These are phyloP conservation scores for Podospora comata DNA, from an alignment of 495 filamentous ascomycete genomes.

Conservation along the genomic window DNA sequence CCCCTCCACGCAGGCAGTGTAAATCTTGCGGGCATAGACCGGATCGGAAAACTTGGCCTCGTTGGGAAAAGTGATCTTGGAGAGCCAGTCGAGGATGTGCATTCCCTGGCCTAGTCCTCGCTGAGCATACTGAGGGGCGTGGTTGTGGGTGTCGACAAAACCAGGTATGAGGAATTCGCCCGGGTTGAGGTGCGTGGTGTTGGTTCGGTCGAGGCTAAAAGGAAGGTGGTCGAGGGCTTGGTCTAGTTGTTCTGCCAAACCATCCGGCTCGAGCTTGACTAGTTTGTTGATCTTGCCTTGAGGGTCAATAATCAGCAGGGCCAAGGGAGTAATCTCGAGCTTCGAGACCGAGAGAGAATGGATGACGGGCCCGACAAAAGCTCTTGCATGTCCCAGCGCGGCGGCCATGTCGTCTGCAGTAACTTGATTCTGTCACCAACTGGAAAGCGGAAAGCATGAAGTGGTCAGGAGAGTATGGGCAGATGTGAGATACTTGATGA, in stretches of 20 bases:
- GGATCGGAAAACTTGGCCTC: slow-evolving; percentile 57
- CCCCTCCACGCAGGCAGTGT: slow-evolving; percentile 52
- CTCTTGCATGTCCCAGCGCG: too few relatives aligned
- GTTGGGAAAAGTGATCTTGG: slow-evolving; percentile 59
- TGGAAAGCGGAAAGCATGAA: too few relatives aligned
- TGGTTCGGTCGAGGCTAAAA: slow-evolving; percentile 13
- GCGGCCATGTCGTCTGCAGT: too few relatives aligned
- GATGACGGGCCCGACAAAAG: slow-evolving; percentile 48
- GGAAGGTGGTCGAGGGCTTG: slow-evolving; percentile 17
- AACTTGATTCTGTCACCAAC: too few relatives aligned
- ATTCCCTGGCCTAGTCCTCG: slow-evolving; percentile 58
- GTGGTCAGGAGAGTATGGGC: too few relatives aligned
- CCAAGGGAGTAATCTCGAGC: slow-evolving; percentile 49
- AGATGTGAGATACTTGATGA: too few relatives aligned
- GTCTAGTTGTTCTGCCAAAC: neutral
- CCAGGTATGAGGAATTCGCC: slow-evolving; percentile 59
- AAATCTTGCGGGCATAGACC: slow-evolving; percentile 51
- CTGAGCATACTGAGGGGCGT: slow-evolving; percentile 62
- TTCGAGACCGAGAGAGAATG: slow-evolving; percentile 42
- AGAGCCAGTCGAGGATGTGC: slow-evolving; percentile 58
- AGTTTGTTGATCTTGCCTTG: slow-evolving; percentile 45
- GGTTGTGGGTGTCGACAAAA: slow-evolving; percentile 64
- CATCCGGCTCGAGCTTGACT: neutral
- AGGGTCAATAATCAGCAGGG: slow-evolving; percentile 43
- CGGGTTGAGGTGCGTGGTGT: slow-evolving; percentile 41